Percentiles rank a stretch among this genome's conserved stretches.
Conservation (phyloP, 202 grass and related monocot genomes). For the Carex sylvatica region DNA sequence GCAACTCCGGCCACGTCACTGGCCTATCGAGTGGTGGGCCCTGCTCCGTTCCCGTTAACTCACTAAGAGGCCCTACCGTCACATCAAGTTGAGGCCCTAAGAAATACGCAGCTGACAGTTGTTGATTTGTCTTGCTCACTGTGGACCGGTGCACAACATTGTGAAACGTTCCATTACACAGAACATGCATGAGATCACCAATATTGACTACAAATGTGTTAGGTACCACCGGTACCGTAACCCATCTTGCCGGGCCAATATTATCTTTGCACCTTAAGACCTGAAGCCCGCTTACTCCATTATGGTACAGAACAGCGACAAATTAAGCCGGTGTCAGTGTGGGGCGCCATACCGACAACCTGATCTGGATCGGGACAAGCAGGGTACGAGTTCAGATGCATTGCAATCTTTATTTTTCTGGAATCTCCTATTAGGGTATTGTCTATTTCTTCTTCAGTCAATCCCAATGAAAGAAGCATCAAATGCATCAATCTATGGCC, state of each 20-base stretch:
- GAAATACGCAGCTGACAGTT: conserved; percentile 56
- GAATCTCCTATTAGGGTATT: not conserved
- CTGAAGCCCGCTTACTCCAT: conserved; percentile 44
- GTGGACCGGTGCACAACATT: conserved; percentile 48
- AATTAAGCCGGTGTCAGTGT: conserved; percentile 63
- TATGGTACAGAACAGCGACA: conserved; percentile 49
- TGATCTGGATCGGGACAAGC: conserved; percentile 53
- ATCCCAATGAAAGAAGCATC: conserved; percentile 41
- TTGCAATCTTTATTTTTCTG: conserved; percentile 18
- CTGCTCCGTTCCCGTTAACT: not conserved
- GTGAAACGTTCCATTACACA: conserved; percentile 50
- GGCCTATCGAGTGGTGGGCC: conserved; percentile 24
- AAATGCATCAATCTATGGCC: conserved; percentile 19
- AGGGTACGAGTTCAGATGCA: conserved; percentile 50
- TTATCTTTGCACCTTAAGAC: conserved; percentile 28
- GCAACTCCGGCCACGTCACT: conserved; percentile 52
- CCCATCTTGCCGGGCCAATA: not conserved
- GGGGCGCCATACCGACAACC: conserved; percentile 45
- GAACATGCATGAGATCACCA: conserved; percentile 53
- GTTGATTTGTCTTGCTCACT: conserved; percentile 33
- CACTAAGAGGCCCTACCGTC: conserved; percentile 40
- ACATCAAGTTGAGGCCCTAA: conserved; percentile 38
- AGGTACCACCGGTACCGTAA: not conserved
- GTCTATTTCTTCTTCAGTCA: conserved; percentile 33
- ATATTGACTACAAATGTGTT: conserved; percentile 40